Base-by-base conservation (phyloP, 345 rosid genomes). In the Aquilaria malaccensis region DNA sequence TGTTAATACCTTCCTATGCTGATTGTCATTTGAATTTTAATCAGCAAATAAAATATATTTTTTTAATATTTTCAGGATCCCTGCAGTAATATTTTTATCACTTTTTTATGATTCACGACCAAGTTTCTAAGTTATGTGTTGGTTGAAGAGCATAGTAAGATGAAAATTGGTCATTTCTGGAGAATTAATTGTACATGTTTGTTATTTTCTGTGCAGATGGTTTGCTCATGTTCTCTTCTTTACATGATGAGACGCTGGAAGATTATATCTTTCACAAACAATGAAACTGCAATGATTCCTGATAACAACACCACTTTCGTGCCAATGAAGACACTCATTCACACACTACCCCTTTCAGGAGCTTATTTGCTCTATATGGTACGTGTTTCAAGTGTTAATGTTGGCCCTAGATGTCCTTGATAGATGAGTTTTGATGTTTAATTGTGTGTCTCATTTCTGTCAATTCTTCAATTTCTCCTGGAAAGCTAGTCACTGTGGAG, bases 351-450 rank as follows among this genome's bases (percentile, higher is more conserved):
- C 66, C 87, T 94, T 50, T 69, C 99, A 33, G 62, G 63, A 0
- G 63, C 97, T 59, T 94, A 94, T 83, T 86, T 94, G 79, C 65
- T 90, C 50, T 94, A 94, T 83, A 94, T 94, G 99, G 99, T 94
- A 83, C 47, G 58, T 46, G 37, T 72, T 43, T 62, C 15, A 7
- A n/a, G 43, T 22, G 22, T 22, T 14, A 7, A 52, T 56, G 67
- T 29, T 33, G 3, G 4, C 30, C 11, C 13, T 12, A 10, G 5
- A 13, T 47, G 4, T 47, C 48, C 0, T 3, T 57, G 54, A 9
- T 41, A 32, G 55, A 56, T 49, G 56, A 10, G 4, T 47, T 56
- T 3, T 22, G 33, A 33, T 32, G 0, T 49, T 55, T 29, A 61
- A 54, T 9, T 52, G 56, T 32, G 30, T 60, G 60, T 49, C 52